These are phyloP conservation scores for Backusella liffmaniae DNA, from an alignment of 192 early-diverging fungal genomes.

Conservation along the genomic window DNA sequence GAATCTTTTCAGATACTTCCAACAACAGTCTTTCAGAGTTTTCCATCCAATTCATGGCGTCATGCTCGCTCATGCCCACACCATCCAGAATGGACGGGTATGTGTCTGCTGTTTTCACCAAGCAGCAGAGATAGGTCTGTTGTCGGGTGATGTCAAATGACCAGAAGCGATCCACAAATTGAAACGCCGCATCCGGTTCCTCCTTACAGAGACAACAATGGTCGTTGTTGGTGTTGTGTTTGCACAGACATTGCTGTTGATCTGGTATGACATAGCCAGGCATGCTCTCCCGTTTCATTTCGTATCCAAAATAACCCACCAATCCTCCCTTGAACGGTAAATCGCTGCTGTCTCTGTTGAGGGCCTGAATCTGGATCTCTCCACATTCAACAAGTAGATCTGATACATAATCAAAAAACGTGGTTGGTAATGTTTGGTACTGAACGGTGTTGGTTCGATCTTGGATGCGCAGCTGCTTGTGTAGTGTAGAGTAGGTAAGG, in stretches of 20 bases:
- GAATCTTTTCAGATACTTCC: conserved; percentile 10
- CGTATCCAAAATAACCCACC: conserved; percentile 92
- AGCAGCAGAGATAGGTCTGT: conserved; percentile 19
- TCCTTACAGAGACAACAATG: conserved; percentile 23
- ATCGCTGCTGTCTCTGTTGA: conserved; percentile 2
- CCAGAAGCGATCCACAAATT: conserved; percentile 58
- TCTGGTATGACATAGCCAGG: conserved; percentile 41
- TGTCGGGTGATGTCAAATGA: conserved; percentile 50
- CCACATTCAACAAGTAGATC: background rate
- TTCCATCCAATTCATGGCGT: conserved; percentile 38
- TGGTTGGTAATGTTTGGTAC: conserved; percentile 10
- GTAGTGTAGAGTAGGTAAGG: conserved; percentile 33
- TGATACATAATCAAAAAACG: conserved; percentile 74
- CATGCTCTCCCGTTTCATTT: conserved; percentile 85
- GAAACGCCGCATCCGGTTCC: conserved; percentile 60
- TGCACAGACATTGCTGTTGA: conserved; percentile 39
- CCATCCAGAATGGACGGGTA: conserved; percentile 14
- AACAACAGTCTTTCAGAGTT: conserved; percentile 20
- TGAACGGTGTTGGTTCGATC: background rate
- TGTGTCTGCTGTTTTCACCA: background rate
- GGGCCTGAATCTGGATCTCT: background rate
- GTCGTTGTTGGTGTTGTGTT: conserved; percentile 17
- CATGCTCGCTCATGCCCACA: background rate
- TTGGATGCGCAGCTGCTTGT: conserved; percentile 17
- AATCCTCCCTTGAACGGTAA: conserved; percentile 78